Conservation (phyloP, 1,139 yeast genomes). For the Geotrichum fermentans region DNA sequence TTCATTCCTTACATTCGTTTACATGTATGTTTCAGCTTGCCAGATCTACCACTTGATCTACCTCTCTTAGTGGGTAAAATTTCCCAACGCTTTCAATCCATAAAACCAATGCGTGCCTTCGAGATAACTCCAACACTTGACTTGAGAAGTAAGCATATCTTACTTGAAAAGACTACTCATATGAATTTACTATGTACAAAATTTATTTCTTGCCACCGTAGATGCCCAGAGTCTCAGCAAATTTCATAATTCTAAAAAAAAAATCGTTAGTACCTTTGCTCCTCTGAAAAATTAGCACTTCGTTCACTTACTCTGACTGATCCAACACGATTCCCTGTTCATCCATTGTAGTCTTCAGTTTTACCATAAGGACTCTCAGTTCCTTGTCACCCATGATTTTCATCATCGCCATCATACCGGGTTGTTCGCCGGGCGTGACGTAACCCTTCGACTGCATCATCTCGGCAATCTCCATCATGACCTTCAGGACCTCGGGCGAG, state of each 20-base stretch:
- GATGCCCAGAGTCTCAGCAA: slow-evolving; percentile 19
- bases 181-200: background rate
- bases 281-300: background rate
- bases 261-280: slow-evolving; percentile 3
- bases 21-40: too few species aligned
- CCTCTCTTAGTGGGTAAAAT: too few species aligned
- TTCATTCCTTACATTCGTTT: too few species aligned
- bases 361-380: slow-evolving; percentile 14
- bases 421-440: slow-evolving; percentile 19
- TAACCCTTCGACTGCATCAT: slow-evolving; percentile 18
- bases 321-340: slow-evolving; percentile 19
- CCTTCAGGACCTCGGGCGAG: slow-evolving; percentile 18
- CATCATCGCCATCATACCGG: slow-evolving; percentile 20
- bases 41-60: too few species aligned
- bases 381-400: slow-evolving; percentile 20
- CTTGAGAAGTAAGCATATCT: too few species aligned
- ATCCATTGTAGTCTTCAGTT: slow-evolving; percentile 19
- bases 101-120: too few species aligned
- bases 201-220: slow-evolving; percentile 11
- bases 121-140: too few species aligned
- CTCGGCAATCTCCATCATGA: slow-evolving; percentile 19
- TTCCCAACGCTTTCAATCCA: too few species aligned
- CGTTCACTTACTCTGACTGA: slow-evolving; percentile 19
- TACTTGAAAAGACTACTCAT: too few species aligned
- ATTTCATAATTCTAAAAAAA: slow-evolving; percentile 15